Conservation (phyloP, 768 basidiomycete genomes). For the Pleurotus sapidus region DNA sequence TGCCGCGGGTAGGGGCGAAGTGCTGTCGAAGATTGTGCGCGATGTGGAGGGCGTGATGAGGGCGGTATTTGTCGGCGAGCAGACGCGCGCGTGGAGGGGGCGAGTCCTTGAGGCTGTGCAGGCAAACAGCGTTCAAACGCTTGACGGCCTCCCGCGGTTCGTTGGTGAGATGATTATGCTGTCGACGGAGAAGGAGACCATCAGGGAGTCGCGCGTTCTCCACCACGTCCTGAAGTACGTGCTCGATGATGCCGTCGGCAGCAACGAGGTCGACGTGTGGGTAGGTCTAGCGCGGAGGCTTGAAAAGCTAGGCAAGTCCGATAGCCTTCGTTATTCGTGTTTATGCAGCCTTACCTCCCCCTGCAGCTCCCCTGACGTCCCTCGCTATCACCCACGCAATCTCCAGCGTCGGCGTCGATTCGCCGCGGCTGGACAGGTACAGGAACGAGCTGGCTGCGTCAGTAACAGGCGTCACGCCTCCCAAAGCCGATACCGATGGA, state of each 20-base stretch:
- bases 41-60: slow-evolving; percentile 15
- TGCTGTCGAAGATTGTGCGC: slow-evolving; percentile 27
- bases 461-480: slow-evolving; percentile 61
- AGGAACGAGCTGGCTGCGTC: slow-evolving; percentile 90
- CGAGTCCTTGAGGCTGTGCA: slow-evolving; percentile 2
- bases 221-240: slow-evolving; percentile 57
- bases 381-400: slow-evolving; percentile 66
- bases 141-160: slow-evolving; percentile 21
- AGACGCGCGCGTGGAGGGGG: slow-evolving; percentile 8
- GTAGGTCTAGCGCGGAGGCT: slow-evolving; percentile 61
- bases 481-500: slow-evolving; percentile 67
- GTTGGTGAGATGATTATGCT: slow-evolving; percentile 27
- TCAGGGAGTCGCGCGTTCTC: slow-evolving; percentile 59
- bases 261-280: slow-evolving; percentile 76
- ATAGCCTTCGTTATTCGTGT: neutral
- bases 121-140: neutral
- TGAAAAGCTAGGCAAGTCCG: slow-evolving; percentile 55
- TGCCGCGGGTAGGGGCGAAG: neutral
- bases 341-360: neutral
- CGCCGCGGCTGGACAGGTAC: slow-evolving; percentile 70
- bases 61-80: neutral
- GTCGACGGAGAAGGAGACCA: slow-evolving; percentile 36
- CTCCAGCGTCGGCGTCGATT: slow-evolving; percentile 61
- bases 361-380: slow-evolving; percentile 64
- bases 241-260: slow-evolving; percentile 50